Percentiles rank a stretch among this genome's conserved stretches.
These are phyloP conservation scores for Colletotrichum gigasporum DNA, from an alignment of 2,329 filamentous ascomycete species.

Conservation along the genomic window DNA sequence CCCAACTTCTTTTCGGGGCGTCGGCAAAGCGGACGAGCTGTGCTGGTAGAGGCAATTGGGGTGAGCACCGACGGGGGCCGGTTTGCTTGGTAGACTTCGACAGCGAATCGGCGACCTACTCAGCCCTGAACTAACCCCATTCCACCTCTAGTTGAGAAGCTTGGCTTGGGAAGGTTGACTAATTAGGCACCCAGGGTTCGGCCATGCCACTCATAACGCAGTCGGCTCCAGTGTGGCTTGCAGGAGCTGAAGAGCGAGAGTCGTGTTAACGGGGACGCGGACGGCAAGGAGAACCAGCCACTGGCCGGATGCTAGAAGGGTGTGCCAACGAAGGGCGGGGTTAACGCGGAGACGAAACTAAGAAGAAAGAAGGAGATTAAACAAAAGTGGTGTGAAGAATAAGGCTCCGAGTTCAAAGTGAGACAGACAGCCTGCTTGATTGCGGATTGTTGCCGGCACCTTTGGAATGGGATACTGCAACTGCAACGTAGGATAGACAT, in stretches of 20 bases:
- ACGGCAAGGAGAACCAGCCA: background rate
- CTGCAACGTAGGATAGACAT: too few species aligned
- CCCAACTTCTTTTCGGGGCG: constrained; percentile 1
- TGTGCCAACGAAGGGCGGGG: constrained; percentile 17
- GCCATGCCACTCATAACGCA: constrained; percentile 36
- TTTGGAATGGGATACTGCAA: too few species aligned
- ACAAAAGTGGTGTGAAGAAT: background rate
- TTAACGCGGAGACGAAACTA: constrained; percentile 31
- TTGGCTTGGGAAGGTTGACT: constrained; percentile 36
- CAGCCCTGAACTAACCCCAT: constrained; percentile 37
- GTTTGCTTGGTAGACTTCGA: constrained; percentile 1
- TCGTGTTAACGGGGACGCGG: constrained; percentile 4
- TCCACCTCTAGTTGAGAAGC: constrained; percentile 36
- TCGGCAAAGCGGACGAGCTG: background rate
- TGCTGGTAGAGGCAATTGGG: background rate
- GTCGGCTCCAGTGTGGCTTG: constrained; percentile 39
- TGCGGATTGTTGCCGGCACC: too few species aligned
- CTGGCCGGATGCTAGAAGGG: background rate
- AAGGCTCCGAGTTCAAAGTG: background rate
- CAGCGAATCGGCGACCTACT: constrained; percentile 17
- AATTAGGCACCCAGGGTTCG: constrained; percentile 17
- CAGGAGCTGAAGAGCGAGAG: constrained; percentile 46
- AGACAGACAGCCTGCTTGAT: too few species aligned
- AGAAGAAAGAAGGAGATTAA: background rate
- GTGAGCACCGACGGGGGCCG: constrained; percentile 5